Evolutionary conservation across 78 protist species (phyloP), one percentile per base, ranked within the genome.

Genomic region (Pigoraptor vietnamica): DNA sequence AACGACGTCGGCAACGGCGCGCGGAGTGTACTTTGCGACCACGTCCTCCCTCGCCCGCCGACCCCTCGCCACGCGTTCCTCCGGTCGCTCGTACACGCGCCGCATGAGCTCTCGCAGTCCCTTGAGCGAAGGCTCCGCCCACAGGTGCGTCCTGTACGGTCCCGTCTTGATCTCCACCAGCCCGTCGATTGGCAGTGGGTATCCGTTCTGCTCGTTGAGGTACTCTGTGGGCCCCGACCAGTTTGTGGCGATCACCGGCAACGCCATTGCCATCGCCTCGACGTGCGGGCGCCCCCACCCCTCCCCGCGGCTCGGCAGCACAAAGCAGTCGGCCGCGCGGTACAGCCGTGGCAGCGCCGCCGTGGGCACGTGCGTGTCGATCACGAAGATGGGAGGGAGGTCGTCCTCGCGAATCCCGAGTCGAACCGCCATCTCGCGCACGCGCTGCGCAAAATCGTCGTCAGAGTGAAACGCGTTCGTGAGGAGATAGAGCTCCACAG

Each of bases 191-290:
- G 39, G 55, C 39, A 90, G 38, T 1, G 93, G 90, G 88, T 91
- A 91, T 32, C 90, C 9, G 86, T 67, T 91, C 24, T 56, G 81
- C 23, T 0, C 81, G 67, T 19, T 19, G 38, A 93, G 0, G 90
- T 89, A 93, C 29, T 87, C 93, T 1, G 91, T 79, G 33, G 91
- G 93, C 38, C 97, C 97, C 37, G 81, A 14, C 93, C 90, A 92
- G 95, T 92, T 92, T 36, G 97, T 95, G 29, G 94, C 97, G 67
- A 95, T 92, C n/a, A 81, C 91, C 33, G 97, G 94, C 23, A 95
- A 93, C 81, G 19, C 92, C 95, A 92, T 90, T 14, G 94, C 88
- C 95, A 93, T 95, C 10, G 96, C 96, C 82, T 94, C 95, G 21
- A 39, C 56, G 91, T 90, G 91, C 14, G 95, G 95, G 23, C 93